phyloP scores from a whole-genome alignment of 257 asterid species.

The Gentiana macrophylla region DNA sequence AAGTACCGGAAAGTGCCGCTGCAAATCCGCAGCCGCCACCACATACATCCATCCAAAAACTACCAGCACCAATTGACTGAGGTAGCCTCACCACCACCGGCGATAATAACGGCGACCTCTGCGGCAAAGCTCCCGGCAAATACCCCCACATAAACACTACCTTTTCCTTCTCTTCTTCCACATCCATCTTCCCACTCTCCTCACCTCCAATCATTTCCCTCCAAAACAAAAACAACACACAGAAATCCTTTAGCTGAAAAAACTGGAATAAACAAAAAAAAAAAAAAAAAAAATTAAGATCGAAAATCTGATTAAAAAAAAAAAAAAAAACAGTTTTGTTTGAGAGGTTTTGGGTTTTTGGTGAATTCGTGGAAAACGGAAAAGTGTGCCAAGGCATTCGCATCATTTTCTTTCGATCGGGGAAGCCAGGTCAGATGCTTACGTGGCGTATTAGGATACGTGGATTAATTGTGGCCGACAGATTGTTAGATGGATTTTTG shows the following conservation, averaged over 20 bases:
- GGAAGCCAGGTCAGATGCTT: slow-evolving; percentile 18
- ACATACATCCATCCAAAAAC: slow-evolving; percentile 73
- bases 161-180: slow-evolving; percentile 30
- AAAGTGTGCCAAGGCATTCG: slow-evolving; percentile 5
- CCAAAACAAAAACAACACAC: neutral
- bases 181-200: slow-evolving; percentile 39
- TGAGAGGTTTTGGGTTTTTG: neutral
- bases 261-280: neutral
- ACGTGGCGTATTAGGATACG: slow-evolving; percentile 10
- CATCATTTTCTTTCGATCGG: slow-evolving; percentile 12
- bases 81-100: slow-evolving; percentile 60
- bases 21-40: slow-evolving; percentile 99
- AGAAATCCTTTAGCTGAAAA: slow-evolving; percentile 2
- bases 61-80: slow-evolving; percentile 25
- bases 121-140: slow-evolving; percentile 92
- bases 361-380: neutral
- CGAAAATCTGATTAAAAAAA: neutral
- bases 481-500: slow-evolving; percentile 2
- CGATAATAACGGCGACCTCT: slow-evolving; percentile 73
- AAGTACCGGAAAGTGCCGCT: slow-evolving; percentile 76
- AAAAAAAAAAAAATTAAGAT: too few relatives aligned
- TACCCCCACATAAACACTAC: slow-evolving; percentile 87
- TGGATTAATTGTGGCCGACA: slow-evolving; percentile 1
- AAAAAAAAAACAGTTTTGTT: neutral
- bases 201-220: slow-evolving; percentile 45